These are phyloP conservation scores for Wickerhamomyces bisporus DNA, from an alignment of 805 yeast species.

Conservation along the genomic window DNA sequence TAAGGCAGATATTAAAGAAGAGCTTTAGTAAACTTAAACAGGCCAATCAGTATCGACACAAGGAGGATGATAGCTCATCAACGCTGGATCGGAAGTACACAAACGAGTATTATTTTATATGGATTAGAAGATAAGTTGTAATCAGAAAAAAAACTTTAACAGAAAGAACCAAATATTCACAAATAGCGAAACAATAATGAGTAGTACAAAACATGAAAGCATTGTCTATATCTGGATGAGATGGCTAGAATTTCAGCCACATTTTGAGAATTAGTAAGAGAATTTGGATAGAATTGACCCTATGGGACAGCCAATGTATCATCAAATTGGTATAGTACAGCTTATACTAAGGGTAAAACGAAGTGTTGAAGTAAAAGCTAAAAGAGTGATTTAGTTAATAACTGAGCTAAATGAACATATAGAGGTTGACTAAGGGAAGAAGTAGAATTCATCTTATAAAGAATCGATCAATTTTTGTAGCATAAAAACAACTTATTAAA, in stretches of 20 bases:
- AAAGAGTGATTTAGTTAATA: no score
- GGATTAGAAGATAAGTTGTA: not conserved
- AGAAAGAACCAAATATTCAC: constrained; percentile 7
- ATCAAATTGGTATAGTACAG: no score
- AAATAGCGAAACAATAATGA: constrained; percentile 4
- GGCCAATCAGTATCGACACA: not conserved
- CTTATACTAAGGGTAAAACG: no score
- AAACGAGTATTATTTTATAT: not conserved
- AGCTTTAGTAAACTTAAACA: not conserved
- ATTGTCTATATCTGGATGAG: constrained; percentile 1
- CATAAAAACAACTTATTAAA: no score
- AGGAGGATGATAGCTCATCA: not conserved
- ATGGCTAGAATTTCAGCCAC: constrained; percentile 2
- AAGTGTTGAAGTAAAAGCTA: no score
- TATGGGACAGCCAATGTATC: not conserved
- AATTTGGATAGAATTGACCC: no score
- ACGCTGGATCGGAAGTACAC: not conserved
- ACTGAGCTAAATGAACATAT: no score
- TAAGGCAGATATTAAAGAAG: not conserved
- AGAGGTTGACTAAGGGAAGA: no score
- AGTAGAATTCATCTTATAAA: no score
- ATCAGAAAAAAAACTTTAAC: constrained; percentile 2
- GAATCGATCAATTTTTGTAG: no score
- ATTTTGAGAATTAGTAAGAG: no score
- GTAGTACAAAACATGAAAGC: constrained; percentile 1